Evolutionary conservation across 2,329 filamentous ascomycete species (phyloP), one percentile per base, ranked within the genome.

Genomic region (Aspergillus sp.): DNA sequence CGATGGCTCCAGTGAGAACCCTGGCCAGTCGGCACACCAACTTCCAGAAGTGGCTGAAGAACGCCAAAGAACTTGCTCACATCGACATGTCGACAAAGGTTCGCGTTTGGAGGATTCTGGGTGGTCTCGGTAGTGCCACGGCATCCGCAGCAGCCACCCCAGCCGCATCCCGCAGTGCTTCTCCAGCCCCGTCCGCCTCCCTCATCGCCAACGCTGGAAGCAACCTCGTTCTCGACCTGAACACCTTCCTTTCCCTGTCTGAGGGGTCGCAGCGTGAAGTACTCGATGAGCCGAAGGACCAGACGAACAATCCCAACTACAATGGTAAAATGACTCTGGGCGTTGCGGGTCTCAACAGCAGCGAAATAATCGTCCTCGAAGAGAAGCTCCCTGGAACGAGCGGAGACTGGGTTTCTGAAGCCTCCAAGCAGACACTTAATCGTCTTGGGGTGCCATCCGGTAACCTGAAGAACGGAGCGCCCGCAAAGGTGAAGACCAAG

Each of bases 311-410:
- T 68, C 67, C 80, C 2, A 92, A 92, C 38, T 94, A 90, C 76
- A 96, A 96, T 66, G 92, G 92, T 13, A 83, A 79, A 21, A 82
- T 86, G 61, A 86, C 85, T 1, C 77, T 97, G 51, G 84, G 85
- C 44, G 79, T 86, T 57, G 84, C 87, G 53, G 88, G 88, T 1
- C 81, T 97, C 21, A 85, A 83, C n/a, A 85, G 86, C 32, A 88
- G 91, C 63, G 87, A 91, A 70, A 86, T 88, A 3, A 83, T 97
- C 53, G 86, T 96, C n/a, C 79, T 98, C 5, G 94, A 98, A 72
- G 92, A 96, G 73, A 83, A 88, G n/a, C 59, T 67, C 15, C 27
- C 54, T 8, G 59, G 49, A 8, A n/a, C 51, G 11, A 82, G 82
- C 19, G 82, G 82, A 17, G 84, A 87, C 62, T 88, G 84, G 75